Evolutionary conservation across 2,329 filamentous ascomycete genomes (phyloP), one percentile per base, ranked within the genome.

Genomic region (Beauveria australis): DNA sequence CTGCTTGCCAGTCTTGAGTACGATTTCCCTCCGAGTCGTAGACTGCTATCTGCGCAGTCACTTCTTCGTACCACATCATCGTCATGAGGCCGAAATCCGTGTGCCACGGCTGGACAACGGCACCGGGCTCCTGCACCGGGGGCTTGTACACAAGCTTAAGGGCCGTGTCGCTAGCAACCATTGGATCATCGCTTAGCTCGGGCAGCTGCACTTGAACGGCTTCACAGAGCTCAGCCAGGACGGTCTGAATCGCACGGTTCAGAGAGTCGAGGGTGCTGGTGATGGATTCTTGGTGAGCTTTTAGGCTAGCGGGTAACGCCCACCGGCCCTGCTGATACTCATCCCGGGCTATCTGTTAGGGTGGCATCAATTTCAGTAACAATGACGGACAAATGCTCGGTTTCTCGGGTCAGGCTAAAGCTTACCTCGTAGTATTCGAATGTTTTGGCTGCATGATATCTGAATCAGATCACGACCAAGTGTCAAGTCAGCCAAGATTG

Each of bases 401-500:
- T 0, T 8, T n/a, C 8, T n/a, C 7, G 2, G 14, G 5, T 3
- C 30, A 37, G 28, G 19, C 0, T 16, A 1, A 28, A 40, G 19
- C 57, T 24, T 16, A 53, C 57, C 57, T 60, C 57, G n/a, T 60
- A 60, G 41, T 60, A 60, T 60, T 60, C 57, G 16, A 60, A 60
- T 33, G 47, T 52, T 44, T 48, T 60, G 40, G 40, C 48, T 18
- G 37, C 57, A 22, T 60, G 57, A 33, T 60, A 60, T 18, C 57
- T 60, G n/a, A 30, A 53, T 19, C 18, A 22, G 9, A 24, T 48
- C 16, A 33, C 26, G 19, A 37, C 30, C 46, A 40, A 22, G 46
- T 26, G 19, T 44, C 12, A 53, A 8, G 57, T 55, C 2, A 60
- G 57, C 24, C 1, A 8, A 26, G 3, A 37, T 12, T 8, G 26